Base-by-base conservation (phyloP, 73 alveolate genomes). In the Paramecium biaurelia region DNA sequence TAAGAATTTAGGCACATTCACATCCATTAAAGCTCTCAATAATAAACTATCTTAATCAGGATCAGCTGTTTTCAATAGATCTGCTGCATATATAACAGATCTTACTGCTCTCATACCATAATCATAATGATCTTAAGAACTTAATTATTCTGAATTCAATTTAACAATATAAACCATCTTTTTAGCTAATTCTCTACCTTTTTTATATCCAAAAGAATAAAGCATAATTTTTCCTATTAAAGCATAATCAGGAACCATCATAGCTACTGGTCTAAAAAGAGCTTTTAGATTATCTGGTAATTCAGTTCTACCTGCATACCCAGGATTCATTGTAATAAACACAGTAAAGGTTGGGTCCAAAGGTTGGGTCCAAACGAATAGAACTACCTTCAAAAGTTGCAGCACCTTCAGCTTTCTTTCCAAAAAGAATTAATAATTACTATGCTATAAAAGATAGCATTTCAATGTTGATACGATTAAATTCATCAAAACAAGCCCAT, bases 71-170 rank as follows among this genome's bases (percentile, higher is more conserved):
- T 99, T 99, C 88, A 97, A 96, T 92, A 98, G 96, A 87, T 99
- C 99, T 12, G 99, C 99, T 34, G 99, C 99, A 21, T 98, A 98
- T 90, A 99, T 95, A 86, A 99, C 98, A 9, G 99, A 99, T 93
- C 98, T 98, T 84, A 99, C 97, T 18, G 99, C 99, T 90, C 99
- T 98, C 99, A 98, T 98, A 58, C 99, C 99, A 86, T 97, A 98
- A 92, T 98, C 99, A 85, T 98, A 98, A 89, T 98, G 99, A 93
- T 98, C 99, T 68, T 98, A 96, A 42, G 99, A 95, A 15, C 99
- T 95, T 53, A 98, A 96, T 93, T 99, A 98, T 86, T 99, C 99
- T 57, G 98, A 92, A 84, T 98, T 94, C 38, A 99, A 96, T 92
- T 97, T 97, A 74, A 95, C 74, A 45, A 96, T 86, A 67, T 92